phyloP scores from a whole-genome alignment of 139 green algal species.

The Closterium sp. region DNA sequence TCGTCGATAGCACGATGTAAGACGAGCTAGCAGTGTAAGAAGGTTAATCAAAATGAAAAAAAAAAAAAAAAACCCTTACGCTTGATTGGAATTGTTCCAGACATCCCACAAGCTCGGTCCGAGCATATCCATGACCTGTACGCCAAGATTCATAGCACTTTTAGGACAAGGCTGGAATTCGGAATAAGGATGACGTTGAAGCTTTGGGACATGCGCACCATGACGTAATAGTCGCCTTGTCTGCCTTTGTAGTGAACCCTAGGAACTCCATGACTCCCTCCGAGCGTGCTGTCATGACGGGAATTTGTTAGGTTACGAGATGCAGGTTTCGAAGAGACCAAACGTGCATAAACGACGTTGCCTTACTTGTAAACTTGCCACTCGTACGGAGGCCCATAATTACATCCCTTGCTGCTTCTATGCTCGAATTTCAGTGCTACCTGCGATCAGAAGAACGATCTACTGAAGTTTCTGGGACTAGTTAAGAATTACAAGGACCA shows the following conservation, averaged over 20 bases:
- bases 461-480: background rate
- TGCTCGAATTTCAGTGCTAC: constrained; percentile 98
- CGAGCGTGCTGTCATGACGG: constrained; percentile 30
- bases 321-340: background rate
- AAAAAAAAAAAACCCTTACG: constrained; percentile 19
- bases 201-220: constrained; percentile 65
- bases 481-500: background rate
- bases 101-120: constrained; percentile 96
- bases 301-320: background rate
- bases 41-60: background rate
- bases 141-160: background rate
- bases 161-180: constrained; percentile 19
- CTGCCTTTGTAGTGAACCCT: constrained; percentile 95
- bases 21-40: background rate
- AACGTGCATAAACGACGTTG: background rate
- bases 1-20: background rate
- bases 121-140: constrained; percentile 96
- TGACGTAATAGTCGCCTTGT: constrained; percentile 97
- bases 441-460: constrained; percentile 50
- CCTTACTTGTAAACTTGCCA: constrained; percentile 71
- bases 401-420: constrained; percentile 92
- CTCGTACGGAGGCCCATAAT: constrained; percentile 96
- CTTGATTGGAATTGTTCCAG: constrained; percentile 90
- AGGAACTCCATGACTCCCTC: constrained; percentile 66
- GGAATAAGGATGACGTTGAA: background rate